phyloP scores from a whole-genome alignment of 2,329 filamentous ascomycete species.

The Colletotrichum agaves region DNA sequence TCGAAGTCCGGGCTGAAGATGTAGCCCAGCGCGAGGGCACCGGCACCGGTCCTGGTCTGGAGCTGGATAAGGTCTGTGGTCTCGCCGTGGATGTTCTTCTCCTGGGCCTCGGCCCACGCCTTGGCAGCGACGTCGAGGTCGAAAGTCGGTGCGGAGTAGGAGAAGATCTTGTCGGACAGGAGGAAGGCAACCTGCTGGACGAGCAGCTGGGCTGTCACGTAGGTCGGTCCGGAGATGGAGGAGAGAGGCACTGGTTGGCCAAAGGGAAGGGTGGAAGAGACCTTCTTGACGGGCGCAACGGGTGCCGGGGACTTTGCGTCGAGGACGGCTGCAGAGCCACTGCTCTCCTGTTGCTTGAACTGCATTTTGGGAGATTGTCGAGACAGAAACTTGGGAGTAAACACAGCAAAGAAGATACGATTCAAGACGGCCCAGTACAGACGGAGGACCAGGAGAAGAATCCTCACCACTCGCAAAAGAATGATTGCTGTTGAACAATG shows the following conservation, averaged over 20 bases:
- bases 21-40: conserved; percentile 92
- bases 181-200: conserved; percentile 97
- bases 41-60: conserved; percentile 89
- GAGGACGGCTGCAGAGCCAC: conserved; percentile 46
- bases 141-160: conserved; percentile 94
- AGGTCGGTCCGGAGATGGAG: conserved; percentile 85
- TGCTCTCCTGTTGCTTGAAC: conserved; percentile 52
- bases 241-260: conserved; percentile 65
- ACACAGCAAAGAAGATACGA: conserved; percentile 28
- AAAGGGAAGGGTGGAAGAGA: conserved; percentile 67
- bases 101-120: conserved; percentile 76
- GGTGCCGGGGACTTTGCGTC: conserved; percentile 45
- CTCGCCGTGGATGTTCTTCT: conserved; percentile 85
- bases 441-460: conserved; percentile 23
- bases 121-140: conserved; percentile 87
- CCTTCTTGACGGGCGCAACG: conserved; percentile 49
- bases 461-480: conserved; percentile 26
- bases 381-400: conserved; percentile 8
- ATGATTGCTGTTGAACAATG: conserved; percentile 24
- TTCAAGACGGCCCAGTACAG: conserved; percentile 17
- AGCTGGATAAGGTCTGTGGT: conserved; percentile 81
- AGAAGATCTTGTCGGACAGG: conserved; percentile 96
- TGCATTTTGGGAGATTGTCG: conserved; percentile 26
- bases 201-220: conserved; percentile 91
- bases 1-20: conserved; percentile 98